Conservation (phyloP, 1,284 basidiomycete species). For the Coniferiporia weirii region DNA sequence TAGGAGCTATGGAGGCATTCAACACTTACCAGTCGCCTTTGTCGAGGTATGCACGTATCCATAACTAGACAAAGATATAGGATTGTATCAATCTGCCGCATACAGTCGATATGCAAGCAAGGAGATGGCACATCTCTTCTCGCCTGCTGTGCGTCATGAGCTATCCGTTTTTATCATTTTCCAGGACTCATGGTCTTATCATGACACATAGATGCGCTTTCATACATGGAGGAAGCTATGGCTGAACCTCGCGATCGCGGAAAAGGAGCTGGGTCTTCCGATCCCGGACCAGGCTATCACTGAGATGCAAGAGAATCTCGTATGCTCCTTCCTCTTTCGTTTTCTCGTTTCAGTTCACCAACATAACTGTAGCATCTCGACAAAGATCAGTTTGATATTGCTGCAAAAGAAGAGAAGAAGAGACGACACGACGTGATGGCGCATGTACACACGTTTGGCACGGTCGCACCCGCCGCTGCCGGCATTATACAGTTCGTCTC, state of each 20-base stretch:
- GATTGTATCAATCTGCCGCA: slow-evolving; percentile 18
- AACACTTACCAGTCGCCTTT: slow-evolving; percentile 73
- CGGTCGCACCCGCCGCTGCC: slow-evolving; percentile 90
- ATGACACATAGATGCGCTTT: slow-evolving; percentile 74
- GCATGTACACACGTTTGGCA: slow-evolving; percentile 96
- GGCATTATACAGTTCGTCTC: slow-evolving; percentile 91
- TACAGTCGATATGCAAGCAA: slow-evolving; percentile 96
- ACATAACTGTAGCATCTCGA: slow-evolving; percentile 63
- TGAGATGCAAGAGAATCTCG: slow-evolving; percentile 91
- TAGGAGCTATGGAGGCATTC: slow-evolving; percentile 50
- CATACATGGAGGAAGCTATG: slow-evolving; percentile 96
- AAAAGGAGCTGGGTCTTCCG: slow-evolving; percentile 91
- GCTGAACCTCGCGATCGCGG: slow-evolving; percentile 94
- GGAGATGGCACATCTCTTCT: slow-evolving; percentile 97
- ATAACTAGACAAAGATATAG: neutral
- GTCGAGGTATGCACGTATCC: slow-evolving; percentile 46
- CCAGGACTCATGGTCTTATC: no score
- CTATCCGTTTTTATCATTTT: neutral
- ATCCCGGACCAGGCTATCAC: slow-evolving; percentile 89
- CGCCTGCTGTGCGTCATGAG: slow-evolving; percentile 60
- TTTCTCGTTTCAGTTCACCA: neutral
- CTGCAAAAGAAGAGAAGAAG: slow-evolving; percentile 94
- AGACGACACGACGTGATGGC: slow-evolving; percentile 99
- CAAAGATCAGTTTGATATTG: slow-evolving; percentile 86
- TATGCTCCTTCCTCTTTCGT: slow-evolving; percentile 32